Evolutionary conservation across 768 basidiomycete genomes (phyloP).

Genomic region (Russula sp.): DNA sequence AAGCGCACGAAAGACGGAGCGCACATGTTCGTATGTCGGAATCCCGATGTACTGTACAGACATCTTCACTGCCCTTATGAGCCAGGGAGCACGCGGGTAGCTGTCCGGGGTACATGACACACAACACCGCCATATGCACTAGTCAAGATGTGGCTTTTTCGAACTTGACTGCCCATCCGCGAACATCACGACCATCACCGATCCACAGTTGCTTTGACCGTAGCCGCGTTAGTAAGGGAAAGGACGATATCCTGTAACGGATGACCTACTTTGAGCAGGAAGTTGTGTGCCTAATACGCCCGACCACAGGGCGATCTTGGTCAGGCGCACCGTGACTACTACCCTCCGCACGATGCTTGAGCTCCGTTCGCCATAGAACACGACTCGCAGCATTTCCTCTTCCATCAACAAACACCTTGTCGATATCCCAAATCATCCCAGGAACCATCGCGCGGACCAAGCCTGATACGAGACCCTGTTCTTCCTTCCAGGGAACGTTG

Average conservation of each 20-base stretch:
- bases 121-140: background rate
- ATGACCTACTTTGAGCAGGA: background rate
- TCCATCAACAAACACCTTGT: background rate
- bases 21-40: background rate
- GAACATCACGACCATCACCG: background rate
- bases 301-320: background rate
- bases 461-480: background rate
- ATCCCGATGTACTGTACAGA: background rate
- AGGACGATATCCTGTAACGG: background rate
- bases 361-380: background rate
- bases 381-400: slow-evolving; percentile 3
- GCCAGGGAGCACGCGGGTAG: background rate
- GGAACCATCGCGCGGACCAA: slow-evolving; percentile 2
- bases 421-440: background rate
- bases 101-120: background rate
- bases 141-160: background rate
- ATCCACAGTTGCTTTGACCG: background rate
- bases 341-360: background rate
- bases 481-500: background rate
- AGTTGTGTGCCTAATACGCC: background rate
- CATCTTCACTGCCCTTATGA: background rate
- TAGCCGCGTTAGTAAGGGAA: background rate
- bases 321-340: background rate
- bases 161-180: background rate
- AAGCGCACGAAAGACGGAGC: background rate